phyloP scores from a whole-genome alignment of 1,284 basidiomycete genomes.

The Ustilago sp. region DNA sequence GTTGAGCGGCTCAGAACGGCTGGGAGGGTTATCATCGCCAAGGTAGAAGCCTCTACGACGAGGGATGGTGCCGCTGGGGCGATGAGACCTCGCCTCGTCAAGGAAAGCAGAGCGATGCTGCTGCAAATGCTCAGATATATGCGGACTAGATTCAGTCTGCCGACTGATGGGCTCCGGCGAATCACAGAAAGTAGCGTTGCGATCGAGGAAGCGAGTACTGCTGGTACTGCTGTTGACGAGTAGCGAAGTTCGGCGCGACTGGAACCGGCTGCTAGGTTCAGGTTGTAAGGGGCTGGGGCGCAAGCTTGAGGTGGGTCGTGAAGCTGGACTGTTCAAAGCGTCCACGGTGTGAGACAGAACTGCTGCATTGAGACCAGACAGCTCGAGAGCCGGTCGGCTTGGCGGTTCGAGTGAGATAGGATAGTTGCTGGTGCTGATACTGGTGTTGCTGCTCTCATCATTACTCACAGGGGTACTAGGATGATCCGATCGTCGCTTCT shows the following conservation, averaged over 20 bases:
- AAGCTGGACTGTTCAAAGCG: background rate
- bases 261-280: background rate
- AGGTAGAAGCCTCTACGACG: slow-evolving; percentile 36
- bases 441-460: background rate
- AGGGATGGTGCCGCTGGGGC: slow-evolving; percentile 14
- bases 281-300: background rate
- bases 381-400: background rate
- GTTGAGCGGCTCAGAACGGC: background rate
- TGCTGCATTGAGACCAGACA: background rate
- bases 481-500: slow-evolving; percentile 27
- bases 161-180: slow-evolving; percentile 21
- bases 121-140: background rate
- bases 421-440: background rate
- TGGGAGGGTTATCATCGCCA: slow-evolving; percentile 17
- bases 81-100: slow-evolving; percentile 14
- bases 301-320: background rate
- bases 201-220: background rate
- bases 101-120: slow-evolving; percentile 12
- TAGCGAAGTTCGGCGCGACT: slow-evolving; percentile 25
- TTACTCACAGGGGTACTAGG: background rate
- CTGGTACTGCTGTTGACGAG: slow-evolving; percentile 43
- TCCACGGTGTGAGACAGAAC: background rate
- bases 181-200: slow-evolving; percentile 1
- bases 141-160: background rate
- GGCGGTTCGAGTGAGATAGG: background rate